These are phyloP conservation scores for Prunus armeniaca DNA, from an alignment of 306 rosid genomes.

Conservation along the genomic window DNA sequence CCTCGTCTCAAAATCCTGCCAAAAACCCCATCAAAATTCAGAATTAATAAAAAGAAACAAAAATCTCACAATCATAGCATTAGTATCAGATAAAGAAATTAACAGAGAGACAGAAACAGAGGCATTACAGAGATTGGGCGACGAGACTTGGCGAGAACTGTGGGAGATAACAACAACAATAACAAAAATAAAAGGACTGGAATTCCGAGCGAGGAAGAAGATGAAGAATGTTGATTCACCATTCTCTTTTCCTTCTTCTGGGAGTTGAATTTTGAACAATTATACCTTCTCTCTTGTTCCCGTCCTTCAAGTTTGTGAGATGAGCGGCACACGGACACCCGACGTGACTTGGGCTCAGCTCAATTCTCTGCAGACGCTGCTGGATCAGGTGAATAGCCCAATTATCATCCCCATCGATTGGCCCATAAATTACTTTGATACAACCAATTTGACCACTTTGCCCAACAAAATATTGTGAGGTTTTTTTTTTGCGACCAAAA, in stretches of 20 bases:
- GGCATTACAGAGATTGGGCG: conserved; percentile 57
- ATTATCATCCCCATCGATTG: not conserved
- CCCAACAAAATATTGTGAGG: no score
- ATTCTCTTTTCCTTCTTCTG: not conserved
- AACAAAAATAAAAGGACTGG: conserved; percentile 24
- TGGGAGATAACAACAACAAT: conserved; percentile 27
- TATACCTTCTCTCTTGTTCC: not conserved
- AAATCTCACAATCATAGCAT: not conserved
- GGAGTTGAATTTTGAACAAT: not conserved
- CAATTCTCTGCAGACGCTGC: no score
- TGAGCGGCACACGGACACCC: not conserved
- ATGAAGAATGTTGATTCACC: not conserved
- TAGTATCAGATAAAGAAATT: not conserved
- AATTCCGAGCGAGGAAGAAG: not conserved
- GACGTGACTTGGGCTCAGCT: not conserved
- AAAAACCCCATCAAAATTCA: conserved; percentile 1
- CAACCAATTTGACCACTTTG: no score
- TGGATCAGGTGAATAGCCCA: not conserved
- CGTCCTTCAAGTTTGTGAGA: not conserved
- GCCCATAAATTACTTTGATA: not conserved
- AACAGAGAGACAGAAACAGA: not conserved
- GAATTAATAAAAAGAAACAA: not conserved
- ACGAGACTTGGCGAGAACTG: conserved; percentile 60
- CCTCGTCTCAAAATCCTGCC: conserved; percentile 69
- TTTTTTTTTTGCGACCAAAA: no score